These are phyloP conservation scores for Sphagnum tenellum DNA, from an alignment of 225 moss, liverwort and hornwort genomes.

Conservation along the genomic window DNA sequence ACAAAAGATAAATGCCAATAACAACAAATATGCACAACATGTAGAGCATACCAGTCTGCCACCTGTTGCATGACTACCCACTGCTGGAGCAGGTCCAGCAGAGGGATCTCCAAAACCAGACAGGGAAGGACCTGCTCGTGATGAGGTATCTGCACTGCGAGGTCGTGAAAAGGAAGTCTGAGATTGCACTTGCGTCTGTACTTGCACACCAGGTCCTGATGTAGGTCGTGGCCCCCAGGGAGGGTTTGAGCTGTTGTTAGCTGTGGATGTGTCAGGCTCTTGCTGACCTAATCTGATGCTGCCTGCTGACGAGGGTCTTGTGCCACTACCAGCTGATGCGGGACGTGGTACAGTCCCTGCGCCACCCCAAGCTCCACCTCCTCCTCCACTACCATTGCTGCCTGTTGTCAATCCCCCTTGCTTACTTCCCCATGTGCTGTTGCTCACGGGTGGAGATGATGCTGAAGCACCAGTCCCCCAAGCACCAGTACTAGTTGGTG, in stretches of 20 bases:
- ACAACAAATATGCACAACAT: too few species aligned
- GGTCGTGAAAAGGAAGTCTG: slow-evolving; percentile 47
- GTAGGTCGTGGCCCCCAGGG: slow-evolving; percentile 82
- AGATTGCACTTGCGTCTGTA: slow-evolving; percentile 67
- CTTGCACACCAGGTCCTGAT: slow-evolving; percentile 78
- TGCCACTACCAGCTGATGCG: slow-evolving; percentile 73
- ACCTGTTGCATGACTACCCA: slow-evolving; percentile 59
- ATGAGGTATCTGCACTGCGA: slow-evolving; percentile 70
- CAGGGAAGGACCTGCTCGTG: slow-evolving; percentile 42
- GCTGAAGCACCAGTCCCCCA: slow-evolving; percentile 70
- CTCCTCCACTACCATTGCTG: slow-evolving; percentile 29
- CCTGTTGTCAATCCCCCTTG: slow-evolving; percentile 26
- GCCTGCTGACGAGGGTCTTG: slow-evolving; percentile 72
- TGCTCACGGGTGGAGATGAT: slow-evolving; percentile 70
- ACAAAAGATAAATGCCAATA: too few species aligned
- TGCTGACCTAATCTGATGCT: slow-evolving; percentile 51
- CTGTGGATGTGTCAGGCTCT: slow-evolving; percentile 19
- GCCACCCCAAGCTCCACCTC: slow-evolving; percentile 26
- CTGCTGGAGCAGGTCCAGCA: slow-evolving; percentile 42
- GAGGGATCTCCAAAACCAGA: slow-evolving; percentile 71
- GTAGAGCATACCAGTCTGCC: slow-evolving; percentile 54
- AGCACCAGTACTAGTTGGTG: slow-evolving; percentile 58
- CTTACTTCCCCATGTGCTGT: slow-evolving; percentile 59
- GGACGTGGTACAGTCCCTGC: slow-evolving; percentile 62
- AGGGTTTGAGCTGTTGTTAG: slow-evolving; percentile 18